phyloP scores from a whole-genome alignment of 805 yeast genomes.

The Zygotorulaspora florentina region DNA sequence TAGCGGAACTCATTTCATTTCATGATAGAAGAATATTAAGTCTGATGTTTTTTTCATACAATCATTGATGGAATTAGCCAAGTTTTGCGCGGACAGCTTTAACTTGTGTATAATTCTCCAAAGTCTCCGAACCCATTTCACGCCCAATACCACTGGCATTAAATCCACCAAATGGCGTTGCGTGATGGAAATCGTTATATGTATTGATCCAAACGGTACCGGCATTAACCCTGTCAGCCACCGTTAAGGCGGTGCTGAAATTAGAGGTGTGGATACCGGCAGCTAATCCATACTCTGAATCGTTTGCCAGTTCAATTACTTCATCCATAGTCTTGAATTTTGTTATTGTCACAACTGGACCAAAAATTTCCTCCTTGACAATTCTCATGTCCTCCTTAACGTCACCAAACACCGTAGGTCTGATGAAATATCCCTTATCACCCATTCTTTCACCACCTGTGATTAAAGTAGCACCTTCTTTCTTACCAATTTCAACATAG shows the following conservation, averaged over 20 bases:
- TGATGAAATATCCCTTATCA: conserved; percentile 61
- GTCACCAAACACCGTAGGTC: conserved; percentile 72
- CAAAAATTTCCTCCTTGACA: conserved; percentile 78
- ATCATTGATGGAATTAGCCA: conserved; percentile 3
- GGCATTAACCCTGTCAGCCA: conserved; percentile 68
- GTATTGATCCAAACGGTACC: conserved; percentile 94
- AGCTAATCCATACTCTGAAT: conserved; percentile 79
- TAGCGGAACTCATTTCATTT: too few relatives aligned
- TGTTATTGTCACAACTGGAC: conserved; percentile 83
- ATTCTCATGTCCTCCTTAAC: conserved; percentile 64
- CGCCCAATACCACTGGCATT: conserved; percentile 90
- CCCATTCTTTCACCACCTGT: conserved; percentile 65
- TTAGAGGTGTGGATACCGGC: conserved; percentile 85
- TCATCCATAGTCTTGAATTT: conserved; percentile 83
- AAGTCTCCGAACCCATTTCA: conserved; percentile 86
- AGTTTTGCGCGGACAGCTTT: conserved; percentile 68
- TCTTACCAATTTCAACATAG: conserved; percentile 71
- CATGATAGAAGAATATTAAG: neutral
- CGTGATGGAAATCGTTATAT: conserved; percentile 80
- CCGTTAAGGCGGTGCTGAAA: conserved; percentile 69
- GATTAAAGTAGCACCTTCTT: conserved; percentile 76
- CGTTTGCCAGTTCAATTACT: conserved; percentile 72
- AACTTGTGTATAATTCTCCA: conserved; percentile 77
- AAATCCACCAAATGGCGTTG: conserved; percentile 91
- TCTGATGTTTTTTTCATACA: neutral